Evolutionary conservation across 495 filamentous ascomycete genomes (phyloP), one percentile per base, ranked within the genome.

Genomic region (Aspergillus avenaceus): DNA sequence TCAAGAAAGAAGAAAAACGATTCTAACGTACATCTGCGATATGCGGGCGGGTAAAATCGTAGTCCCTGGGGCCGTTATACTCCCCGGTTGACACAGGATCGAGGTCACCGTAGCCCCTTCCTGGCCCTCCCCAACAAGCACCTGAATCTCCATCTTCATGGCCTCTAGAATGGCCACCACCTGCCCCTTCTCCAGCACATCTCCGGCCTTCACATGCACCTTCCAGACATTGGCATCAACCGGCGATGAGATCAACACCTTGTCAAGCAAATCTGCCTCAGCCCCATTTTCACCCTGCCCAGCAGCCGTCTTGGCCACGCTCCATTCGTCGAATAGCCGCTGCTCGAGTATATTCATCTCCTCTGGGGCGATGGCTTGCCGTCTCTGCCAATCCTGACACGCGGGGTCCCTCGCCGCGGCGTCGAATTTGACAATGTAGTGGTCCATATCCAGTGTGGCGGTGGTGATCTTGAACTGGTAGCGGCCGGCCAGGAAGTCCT

Each of bases 81-180:
- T n/a, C n/a, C 44, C 44, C 5, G 44, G 44, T 14, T 36, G 32
- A 22, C 32, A 21, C 28, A 47, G 16, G 9, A 47, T 29, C 28
- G 32, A 34, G 27, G 14, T 22, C 19, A 36, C 44, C 12, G 27
- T 34, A 3, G 44, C 26, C 7, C 28, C 44, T 4, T 3, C 44
- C 44, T 22, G 12, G n/a, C 21, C 4, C 7, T 12, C 13, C 13
- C 36, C 44, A 6, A 21, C 16, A 29, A 13, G 14, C 5, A 49
- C 46, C 12, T 49, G 26, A 24, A 49, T 49, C 22, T 49, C 46
- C 46, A 49, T 49, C 46, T 49, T 49, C 46, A 49, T 49, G 5
- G 46, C 46, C 13, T 49, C 46, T 8, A 49, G 24, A 23, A 49
- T 49, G 13, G 16, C n/a, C 6, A 19, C 19, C n/a, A 49, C 32